Base-by-base conservation (phyloP, 208 protist genomes). In the Leishmania tropica region DNA sequence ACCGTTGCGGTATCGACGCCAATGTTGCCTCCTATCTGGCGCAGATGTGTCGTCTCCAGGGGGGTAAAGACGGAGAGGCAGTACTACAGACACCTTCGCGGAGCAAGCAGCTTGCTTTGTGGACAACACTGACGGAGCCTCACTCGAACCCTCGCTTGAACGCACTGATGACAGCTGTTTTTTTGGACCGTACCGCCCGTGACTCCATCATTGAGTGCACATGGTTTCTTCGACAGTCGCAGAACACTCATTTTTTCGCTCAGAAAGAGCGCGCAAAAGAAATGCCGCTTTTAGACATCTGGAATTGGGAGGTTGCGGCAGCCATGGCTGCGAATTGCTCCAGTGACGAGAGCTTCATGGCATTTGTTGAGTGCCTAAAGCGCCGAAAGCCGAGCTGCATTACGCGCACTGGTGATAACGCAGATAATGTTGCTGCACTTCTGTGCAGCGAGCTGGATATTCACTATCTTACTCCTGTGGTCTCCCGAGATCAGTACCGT, bases 321-420 rank as follows among this genome's bases (percentile, higher is more conserved):
- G 91, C 89, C 7, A 82, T 96, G 21, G 91, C 91, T 17, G 86
- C 91, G 19, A 94, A 94, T 64, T 93, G 90, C 83, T 92, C 89
- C 13, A 88, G 75, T 28, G 82, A 89, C 11, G 54, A 79, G 8
- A 84, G 40, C 45, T 80, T 83, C 53, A 70, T 51, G 21, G 15
- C 10, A 3, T 79, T 85, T 64, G 62, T 88, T 5, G 40, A 68
- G n/a, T 76, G 65, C 45, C 74, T 87, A 45, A 76, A 72, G 8
- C 42, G 51, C 7, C 79, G 79, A 31, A 76, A 62, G 17, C 68
- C 79, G 4, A 56, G 17, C 3, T 10, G 42, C 3, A 28, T 17
- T 10, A 24, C 1, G 24, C 4, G 28, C 28, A 40, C 28, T 35
- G 11, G 37, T 3, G 56, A 21, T 17, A 48, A 74, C 19, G 19